Conservation (phyloP, 345 rosid genomes). For the Camelina hispida region DNA sequence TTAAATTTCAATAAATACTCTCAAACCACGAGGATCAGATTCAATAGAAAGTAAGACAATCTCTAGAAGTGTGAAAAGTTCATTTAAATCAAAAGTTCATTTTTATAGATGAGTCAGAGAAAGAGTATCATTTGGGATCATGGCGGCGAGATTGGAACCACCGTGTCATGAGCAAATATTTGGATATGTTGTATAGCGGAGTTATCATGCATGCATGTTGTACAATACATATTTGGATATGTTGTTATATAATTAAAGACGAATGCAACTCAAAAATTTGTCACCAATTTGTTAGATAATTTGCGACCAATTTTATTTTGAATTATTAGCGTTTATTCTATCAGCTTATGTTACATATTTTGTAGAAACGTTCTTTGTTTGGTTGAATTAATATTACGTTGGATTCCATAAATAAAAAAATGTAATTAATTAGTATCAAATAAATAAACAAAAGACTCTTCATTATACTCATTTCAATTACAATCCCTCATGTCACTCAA, state of each 20-base stretch:
- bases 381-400: no score
- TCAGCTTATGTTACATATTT: no score
- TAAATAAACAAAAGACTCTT: background rate
- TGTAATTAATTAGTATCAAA: no score
- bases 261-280: background rate
- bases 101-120: background rate
- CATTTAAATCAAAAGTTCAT: background rate
- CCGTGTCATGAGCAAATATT: background rate
- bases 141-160: background rate
- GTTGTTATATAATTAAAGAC: background rate
- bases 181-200: background rate
- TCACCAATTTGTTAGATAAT: background rate
- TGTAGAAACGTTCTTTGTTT: no score
- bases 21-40: background rate
- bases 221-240: background rate
- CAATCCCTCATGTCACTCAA: constrained; percentile 30
- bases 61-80: background rate
- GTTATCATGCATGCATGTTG: background rate
- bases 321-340: no score
- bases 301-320: background rate
- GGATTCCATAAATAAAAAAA: no score
- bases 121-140: no score
- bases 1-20: no score
- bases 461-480: constrained; percentile 16
- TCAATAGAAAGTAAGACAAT: background rate